Evolutionary conservation across 2,329 filamentous ascomycete species (phyloP).

Genomic region (Magnaporthiopsis incrustans): DNA sequence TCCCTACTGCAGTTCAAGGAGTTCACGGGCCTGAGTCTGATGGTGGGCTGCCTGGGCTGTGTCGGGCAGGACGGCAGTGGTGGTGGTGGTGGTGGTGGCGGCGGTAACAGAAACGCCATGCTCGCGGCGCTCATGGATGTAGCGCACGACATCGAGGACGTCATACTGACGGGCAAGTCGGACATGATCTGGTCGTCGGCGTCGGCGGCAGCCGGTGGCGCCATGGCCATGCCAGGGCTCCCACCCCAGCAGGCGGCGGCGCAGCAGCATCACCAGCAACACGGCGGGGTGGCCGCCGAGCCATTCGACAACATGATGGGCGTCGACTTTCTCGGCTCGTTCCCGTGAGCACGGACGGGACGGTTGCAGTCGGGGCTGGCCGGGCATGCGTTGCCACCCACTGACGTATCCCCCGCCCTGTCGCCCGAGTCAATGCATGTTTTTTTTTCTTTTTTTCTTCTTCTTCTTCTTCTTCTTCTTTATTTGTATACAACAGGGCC

Average conservation of each 20-base stretch:
- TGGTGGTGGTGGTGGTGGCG: slow-evolving; percentile 1
- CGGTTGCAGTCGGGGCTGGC: background rate
- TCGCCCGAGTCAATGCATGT: background rate
- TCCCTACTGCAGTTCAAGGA: slow-evolving; percentile 17
- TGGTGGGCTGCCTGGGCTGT: slow-evolving; percentile 14
- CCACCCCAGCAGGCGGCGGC: background rate
- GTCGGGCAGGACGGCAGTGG: slow-evolving; percentile 1
- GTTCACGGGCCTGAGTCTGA: slow-evolving; percentile 14
- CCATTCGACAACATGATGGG: slow-evolving; percentile 2
- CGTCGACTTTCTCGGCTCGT: slow-evolving; percentile 5
- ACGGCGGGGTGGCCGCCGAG: background rate
- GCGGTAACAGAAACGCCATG: slow-evolving; percentile 8
- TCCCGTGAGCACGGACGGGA: background rate
- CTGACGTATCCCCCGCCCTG: background rate
- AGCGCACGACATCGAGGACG: slow-evolving; percentile 17
- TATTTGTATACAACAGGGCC: no score
- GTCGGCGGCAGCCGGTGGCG: background rate
- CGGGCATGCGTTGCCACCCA: background rate
- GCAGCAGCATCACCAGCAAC: background rate
- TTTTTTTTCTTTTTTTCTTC: background rate
- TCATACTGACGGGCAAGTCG: slow-evolving; percentile 15
- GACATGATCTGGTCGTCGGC: slow-evolving; percentile 14
- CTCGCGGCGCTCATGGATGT: slow-evolving; percentile 13
- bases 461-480: no score
- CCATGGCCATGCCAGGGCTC: background rate